These are phyloP conservation scores for Phytophthora macrochlamydospora DNA, from an alignment of 352 stramenopile species.

Conservation along the genomic window DNA sequence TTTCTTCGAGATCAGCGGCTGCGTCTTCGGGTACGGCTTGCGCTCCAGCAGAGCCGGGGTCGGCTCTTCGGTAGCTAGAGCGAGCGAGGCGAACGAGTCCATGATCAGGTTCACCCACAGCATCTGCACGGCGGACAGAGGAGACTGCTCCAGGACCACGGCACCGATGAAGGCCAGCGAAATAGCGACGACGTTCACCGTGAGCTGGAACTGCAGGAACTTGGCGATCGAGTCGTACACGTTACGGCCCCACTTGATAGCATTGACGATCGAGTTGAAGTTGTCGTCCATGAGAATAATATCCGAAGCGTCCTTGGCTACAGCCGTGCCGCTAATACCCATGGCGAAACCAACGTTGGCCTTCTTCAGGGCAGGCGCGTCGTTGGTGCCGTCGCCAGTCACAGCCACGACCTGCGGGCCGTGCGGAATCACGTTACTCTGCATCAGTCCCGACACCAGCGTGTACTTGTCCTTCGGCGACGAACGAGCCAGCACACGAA, in stretches of 20 bases:
- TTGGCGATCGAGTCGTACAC: constrained; percentile 98
- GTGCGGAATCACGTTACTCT: constrained; percentile 55
- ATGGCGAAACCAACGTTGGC: constrained; percentile 97
- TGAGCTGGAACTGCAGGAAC: constrained; percentile 97
- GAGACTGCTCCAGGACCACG: constrained; percentile 58
- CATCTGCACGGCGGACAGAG: constrained; percentile 94
- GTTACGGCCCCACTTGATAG: constrained; percentile 95
- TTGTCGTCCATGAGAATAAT: constrained; percentile 97
- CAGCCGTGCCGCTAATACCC: constrained; percentile 92
- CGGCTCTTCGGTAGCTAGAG: constrained; percentile 93
- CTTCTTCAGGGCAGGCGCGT: constrained; percentile 94
- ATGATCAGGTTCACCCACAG: constrained; percentile 98
- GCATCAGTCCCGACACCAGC: constrained; percentile 65
- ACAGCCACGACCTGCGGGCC: constrained; percentile 92
- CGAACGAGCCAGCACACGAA: constrained; percentile 65
- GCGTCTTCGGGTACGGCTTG: constrained; percentile 88
- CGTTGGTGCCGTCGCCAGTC: constrained; percentile 97
- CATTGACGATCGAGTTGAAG: constrained; percentile 96
- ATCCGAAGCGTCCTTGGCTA: constrained; percentile 94
- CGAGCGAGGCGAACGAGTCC: constrained; percentile 95
- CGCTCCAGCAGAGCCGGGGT: constrained; percentile 84
- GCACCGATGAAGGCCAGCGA: constrained; percentile 91
- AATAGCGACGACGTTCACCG: constrained; percentile 94
- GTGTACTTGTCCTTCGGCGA: constrained; percentile 76
- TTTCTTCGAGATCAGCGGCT: constrained; percentile 90